These are phyloP conservation scores for Drosera spatulata DNA, from an alignment of 179 eudicot genomes.

Conservation along the genomic window DNA sequence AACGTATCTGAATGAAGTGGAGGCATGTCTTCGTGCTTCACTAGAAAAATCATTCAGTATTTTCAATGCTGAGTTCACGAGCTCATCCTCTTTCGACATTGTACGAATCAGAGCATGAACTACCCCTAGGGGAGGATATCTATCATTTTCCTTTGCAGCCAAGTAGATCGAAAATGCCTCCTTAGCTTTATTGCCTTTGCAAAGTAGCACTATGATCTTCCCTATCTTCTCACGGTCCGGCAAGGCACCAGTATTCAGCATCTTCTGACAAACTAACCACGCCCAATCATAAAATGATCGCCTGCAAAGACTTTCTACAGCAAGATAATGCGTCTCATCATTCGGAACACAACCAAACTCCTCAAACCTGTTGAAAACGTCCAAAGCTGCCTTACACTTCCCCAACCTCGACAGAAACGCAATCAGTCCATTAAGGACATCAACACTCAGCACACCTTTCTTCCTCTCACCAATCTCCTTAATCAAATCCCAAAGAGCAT, in stretches of 20 bases:
- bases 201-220: conserved; percentile 40
- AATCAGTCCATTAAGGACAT: conserved; percentile 55
- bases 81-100: conserved; percentile 34
- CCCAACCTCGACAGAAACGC: conserved; percentile 41
- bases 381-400: conserved; percentile 68
- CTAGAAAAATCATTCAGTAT: conserved; percentile 46
- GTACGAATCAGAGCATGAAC: conserved; percentile 45
- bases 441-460: conserved; percentile 27
- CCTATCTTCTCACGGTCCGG: conserved; percentile 60
- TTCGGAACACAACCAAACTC: conserved; percentile 49
- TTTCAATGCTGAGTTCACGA: conserved; percentile 42
- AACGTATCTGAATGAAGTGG: conserved; percentile 49
- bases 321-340: conserved; percentile 55
- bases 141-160: conserved; percentile 43
- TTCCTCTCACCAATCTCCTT: conserved; percentile 54
- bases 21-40: conserved; percentile 43
- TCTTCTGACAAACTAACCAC: conserved; percentile 42
- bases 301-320: conserved; percentile 63
- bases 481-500: conserved; percentile 72
- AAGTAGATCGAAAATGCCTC: conserved; percentile 64
- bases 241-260: conserved; percentile 43
- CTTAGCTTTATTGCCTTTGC: conserved; percentile 45
- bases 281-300: conserved; percentile 56
- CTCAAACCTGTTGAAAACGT: conserved; percentile 65
- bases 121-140: conserved; percentile 33